Percentiles rank a stretch among this genome's conserved stretches.
Evolutionary conservation across 768 basidiomycete genomes (phyloP).

Genomic region (Termitomyces sp.): DNA sequence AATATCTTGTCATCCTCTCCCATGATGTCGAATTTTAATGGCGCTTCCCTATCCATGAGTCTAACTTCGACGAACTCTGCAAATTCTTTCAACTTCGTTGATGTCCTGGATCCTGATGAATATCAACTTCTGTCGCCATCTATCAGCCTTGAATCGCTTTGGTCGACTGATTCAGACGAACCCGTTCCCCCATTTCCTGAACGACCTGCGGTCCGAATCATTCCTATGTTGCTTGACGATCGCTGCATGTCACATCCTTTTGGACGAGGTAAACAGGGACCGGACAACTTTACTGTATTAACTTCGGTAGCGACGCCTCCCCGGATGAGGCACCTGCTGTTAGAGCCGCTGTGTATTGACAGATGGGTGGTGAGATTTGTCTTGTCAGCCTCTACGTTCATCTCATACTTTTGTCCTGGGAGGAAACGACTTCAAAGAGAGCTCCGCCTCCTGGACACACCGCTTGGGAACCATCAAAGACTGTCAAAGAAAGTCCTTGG

Average conservation of each 20-base stretch:
- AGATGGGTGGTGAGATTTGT: slow-evolving; percentile 10
- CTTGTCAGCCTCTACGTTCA: background rate
- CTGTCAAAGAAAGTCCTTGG: slow-evolving; percentile 5
- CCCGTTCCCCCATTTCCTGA: slow-evolving; percentile 12
- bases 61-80: slow-evolving; percentile 7
- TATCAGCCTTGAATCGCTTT: slow-evolving; percentile 12
- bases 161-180: slow-evolving; percentile 12
- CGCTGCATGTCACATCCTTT: slow-evolving; percentile 7
- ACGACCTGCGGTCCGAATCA: slow-evolving; percentile 4
- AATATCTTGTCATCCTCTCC: slow-evolving; percentile 1
- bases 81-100: slow-evolving; percentile 7
- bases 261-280: slow-evolving; percentile 3
- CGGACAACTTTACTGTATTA: slow-evolving; percentile 2
- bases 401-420: background rate
- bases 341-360: slow-evolving; percentile 11
- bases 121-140: slow-evolving; percentile 10
- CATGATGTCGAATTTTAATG: slow-evolving; percentile 1
- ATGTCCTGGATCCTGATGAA: slow-evolving; percentile 7
- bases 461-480: slow-evolving; percentile 9
- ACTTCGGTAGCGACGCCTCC: slow-evolving; percentile 11
- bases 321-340: slow-evolving; percentile 5
- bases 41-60: background rate
- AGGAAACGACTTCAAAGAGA: slow-evolving; percentile 7
- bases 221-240: slow-evolving; percentile 9
- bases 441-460: slow-evolving; percentile 7